Conservation (phyloP, 2,329 filamentous ascomycete species). For the Balansia obtecta region DNA sequence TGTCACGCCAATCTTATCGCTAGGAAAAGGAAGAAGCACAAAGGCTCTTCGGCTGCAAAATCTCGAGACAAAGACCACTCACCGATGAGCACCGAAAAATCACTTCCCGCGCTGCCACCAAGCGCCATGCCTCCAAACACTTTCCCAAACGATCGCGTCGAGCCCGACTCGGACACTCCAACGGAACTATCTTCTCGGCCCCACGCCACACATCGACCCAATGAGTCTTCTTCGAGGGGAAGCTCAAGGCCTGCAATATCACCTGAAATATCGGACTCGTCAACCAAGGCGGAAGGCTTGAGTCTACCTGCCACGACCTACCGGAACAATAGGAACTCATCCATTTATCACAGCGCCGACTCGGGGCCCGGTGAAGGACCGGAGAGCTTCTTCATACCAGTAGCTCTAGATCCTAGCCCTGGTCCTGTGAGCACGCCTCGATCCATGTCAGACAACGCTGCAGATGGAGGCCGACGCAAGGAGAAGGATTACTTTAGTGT, state of each 20-base stretch:
- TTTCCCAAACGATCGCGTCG: conserved; percentile 47
- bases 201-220: conserved; percentile 34
- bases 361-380: conserved; percentile 38
- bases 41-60: conserved; percentile 48
- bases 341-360: conserved; percentile 42
- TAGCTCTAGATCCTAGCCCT: conserved; percentile 60
- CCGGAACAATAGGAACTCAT: conserved; percentile 63
- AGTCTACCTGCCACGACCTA: conserved; percentile 67
- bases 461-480: conserved; percentile 33
- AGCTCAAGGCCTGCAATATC: conserved; percentile 41
- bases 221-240: conserved; percentile 43
- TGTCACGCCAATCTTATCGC: conserved; percentile 97
- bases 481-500: conserved; percentile 49
- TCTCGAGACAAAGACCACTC: conserved; percentile 49
- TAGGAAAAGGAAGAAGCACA: conserved; percentile 74
- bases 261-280: conserved; percentile 37
- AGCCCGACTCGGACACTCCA: conserved; percentile 52
- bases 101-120: conserved; percentile 77
- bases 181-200: conserved; percentile 58
- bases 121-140: conserved; percentile 52
- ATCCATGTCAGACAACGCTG: conserved; percentile 35
- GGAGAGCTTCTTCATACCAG: conserved; percentile 64
- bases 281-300: conserved; percentile 41
- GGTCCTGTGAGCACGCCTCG: conserved; percentile 41
- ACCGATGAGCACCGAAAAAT: conserved; percentile 74